Percentiles rank a stretch among this genome's conserved stretches.
These are phyloP conservation scores for Penicillium taxi DNA, from an alignment of 495 filamentous ascomycete genomes.

Conservation along the genomic window DNA sequence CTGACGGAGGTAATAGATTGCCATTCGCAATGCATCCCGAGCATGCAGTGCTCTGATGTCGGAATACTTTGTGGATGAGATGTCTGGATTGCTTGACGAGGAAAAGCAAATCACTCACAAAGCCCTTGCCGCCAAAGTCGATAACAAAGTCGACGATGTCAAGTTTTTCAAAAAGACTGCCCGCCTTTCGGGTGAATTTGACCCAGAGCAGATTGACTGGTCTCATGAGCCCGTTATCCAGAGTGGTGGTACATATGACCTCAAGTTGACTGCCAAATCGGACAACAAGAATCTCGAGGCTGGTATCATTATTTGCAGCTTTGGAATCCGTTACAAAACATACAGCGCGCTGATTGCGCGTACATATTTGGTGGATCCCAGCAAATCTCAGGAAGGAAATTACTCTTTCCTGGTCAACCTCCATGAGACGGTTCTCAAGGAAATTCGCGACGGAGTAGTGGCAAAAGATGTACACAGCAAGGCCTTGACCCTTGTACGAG, in stretches of 20 bases:
- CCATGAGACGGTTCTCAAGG: slow-evolving; percentile 79
- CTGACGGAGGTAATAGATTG: slow-evolving; percentile 45
- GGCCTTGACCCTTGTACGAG: slow-evolving; percentile 64
- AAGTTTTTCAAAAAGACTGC: slow-evolving; percentile 85
- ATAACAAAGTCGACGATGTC: slow-evolving; percentile 79
- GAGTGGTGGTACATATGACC: slow-evolving; percentile 90
- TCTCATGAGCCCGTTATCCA: slow-evolving; percentile 84
- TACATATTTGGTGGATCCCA: slow-evolving; percentile 94
- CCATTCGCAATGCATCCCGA: slow-evolving; percentile 85
- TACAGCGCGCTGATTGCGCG: slow-evolving; percentile 85
- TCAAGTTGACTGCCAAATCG: slow-evolving; percentile 64
- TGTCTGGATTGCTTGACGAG: slow-evolving; percentile 88
- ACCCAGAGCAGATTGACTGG: slow-evolving; percentile 90
- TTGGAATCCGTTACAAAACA: slow-evolving; percentile 88
- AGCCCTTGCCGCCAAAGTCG: slow-evolving; percentile 71
- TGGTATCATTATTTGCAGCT: slow-evolving; percentile 82
- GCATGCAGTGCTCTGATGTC: slow-evolving; percentile 88
- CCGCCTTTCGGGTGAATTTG: slow-evolving; percentile 79
- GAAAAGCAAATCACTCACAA: slow-evolving; percentile 95
- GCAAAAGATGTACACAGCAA: slow-evolving; percentile 91
- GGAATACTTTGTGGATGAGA: slow-evolving; percentile 92
- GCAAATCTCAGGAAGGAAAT: slow-evolving; percentile 84
- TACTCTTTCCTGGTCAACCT: slow-evolving; percentile 87
- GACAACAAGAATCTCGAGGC: slow-evolving; percentile 83
- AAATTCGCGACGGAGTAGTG: slow-evolving; percentile 76